Base-by-base conservation (phyloP, 805 yeast species). In the Lachancea dasiensis region DNA sequence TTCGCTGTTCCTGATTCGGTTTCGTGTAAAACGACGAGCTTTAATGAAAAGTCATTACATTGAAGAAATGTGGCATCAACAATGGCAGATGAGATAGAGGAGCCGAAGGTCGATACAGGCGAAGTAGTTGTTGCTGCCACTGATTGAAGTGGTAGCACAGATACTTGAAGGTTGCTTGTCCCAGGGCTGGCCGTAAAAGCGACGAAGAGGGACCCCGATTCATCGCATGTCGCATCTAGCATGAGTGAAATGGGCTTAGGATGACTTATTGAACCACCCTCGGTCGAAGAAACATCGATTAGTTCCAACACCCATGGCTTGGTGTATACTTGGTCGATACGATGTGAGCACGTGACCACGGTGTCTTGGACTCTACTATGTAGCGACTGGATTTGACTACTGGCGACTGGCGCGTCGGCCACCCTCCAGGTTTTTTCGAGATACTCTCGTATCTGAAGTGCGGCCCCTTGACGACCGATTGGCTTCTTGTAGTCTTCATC, bases 401-500 rank as follows among this genome's bases (percentile, higher is more conserved):
- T 17, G 11, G 13, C 15, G 32, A 29, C 23, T 6, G 5, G 14
- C 7, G n/a, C n/a, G n/a, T n/a, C n/a, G n/a, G n/a, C n/a, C n/a
- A n/a, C n/a, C 23, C 14, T 30, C 24, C 28, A 33, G 30, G 31
- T 27, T 8, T 10, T 6, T 3, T 28, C 28, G 4, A 38, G 24
- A 27, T 29, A 38, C 13, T 27, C 34, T 9, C 27, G 31, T 6
- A 34, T 15, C 10, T 16, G 25, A 11, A 33, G n/a, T 4, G 36
- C 23, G 6, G 23, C 19, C 14, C 23, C 6, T 10, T 19, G 19
- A 4, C 16, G 10, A 31, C 5, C 14, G 30, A 11, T 11, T 4
- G 35, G 27, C 27, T 38, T 34, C 20, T 38, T 43, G 42, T 49
- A 45, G 31, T 51, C 54, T 16, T 51, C 54, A 19, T 51, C 50